Conservation (phyloP, 768 basidiomycete genomes). For the Leccinum obscurum region DNA sequence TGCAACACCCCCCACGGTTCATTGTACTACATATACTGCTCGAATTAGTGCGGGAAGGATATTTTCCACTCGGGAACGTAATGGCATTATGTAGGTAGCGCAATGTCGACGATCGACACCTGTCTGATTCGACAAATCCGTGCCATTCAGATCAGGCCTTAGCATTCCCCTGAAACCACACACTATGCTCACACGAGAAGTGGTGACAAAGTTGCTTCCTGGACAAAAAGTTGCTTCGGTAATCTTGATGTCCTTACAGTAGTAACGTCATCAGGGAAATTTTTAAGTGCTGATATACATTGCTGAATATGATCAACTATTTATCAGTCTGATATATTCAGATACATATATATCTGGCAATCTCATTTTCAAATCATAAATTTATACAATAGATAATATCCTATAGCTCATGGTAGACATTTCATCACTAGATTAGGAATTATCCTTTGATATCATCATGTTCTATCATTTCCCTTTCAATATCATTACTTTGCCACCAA, state of each 20-base stretch:
- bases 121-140: background rate
- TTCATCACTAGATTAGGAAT: no score
- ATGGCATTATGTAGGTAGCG: background rate
- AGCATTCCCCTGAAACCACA: background rate
- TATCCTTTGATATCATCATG: no score
- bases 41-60: background rate
- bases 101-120: background rate
- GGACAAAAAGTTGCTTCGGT: background rate
- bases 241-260: background rate
- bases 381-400: no score
- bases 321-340: no score
- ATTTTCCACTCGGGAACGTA: background rate
- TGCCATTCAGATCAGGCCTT: background rate
- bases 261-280: no score
- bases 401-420: no score
- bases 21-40: background rate
- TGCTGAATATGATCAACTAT: no score
- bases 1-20: background rate
- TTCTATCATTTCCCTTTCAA: no score
- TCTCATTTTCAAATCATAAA: no score
- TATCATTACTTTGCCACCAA: no score
- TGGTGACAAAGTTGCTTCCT: background rate
- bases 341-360: no score
- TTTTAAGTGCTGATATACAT: no score
- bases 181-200: background rate